These are phyloP conservation scores for Suillus subluteus DNA, from an alignment of 768 basidiomycete species.

Conservation along the genomic window DNA sequence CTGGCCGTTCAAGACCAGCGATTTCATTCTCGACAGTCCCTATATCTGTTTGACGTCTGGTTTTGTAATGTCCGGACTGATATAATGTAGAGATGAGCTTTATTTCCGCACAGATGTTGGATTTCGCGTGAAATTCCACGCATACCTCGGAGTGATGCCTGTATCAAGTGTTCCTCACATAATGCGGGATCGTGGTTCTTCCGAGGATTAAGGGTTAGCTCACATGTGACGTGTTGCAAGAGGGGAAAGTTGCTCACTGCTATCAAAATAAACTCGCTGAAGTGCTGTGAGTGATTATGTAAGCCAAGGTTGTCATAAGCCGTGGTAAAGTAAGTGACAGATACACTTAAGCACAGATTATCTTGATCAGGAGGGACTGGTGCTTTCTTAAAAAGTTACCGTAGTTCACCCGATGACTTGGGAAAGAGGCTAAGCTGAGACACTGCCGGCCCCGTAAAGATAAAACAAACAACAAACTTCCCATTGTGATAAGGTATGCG, in stretches of 20 bases:
- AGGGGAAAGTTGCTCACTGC: not conserved
- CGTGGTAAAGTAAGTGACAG: not conserved
- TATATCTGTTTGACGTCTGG: not conserved
- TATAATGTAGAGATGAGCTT: not conserved
- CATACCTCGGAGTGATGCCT: not conserved
- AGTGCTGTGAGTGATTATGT: not conserved
- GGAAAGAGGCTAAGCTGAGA: not conserved
- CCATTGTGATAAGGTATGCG: not conserved
- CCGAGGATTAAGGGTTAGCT: conserved; percentile 3
- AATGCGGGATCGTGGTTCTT: not conserved
- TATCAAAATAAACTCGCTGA: not conserved
- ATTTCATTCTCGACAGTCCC: not conserved
- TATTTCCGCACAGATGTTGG: not conserved
- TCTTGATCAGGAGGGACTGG: not conserved
- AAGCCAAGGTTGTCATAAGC: not conserved
- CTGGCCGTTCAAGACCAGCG: not conserved
- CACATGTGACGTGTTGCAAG: not conserved
- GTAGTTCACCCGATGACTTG: not conserved
- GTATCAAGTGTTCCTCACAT: not conserved
- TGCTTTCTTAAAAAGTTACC: not conserved
- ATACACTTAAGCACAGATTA: not conserved
- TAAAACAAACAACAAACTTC: conserved; percentile 3
- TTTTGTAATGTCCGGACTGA: not conserved
- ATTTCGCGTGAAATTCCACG: conserved; percentile 1
- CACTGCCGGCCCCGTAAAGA: not conserved